These are phyloP conservation scores for Syncephalis fuscata DNA, from an alignment of 371 early-diverging fungal genomes.

Conservation along the genomic window DNA sequence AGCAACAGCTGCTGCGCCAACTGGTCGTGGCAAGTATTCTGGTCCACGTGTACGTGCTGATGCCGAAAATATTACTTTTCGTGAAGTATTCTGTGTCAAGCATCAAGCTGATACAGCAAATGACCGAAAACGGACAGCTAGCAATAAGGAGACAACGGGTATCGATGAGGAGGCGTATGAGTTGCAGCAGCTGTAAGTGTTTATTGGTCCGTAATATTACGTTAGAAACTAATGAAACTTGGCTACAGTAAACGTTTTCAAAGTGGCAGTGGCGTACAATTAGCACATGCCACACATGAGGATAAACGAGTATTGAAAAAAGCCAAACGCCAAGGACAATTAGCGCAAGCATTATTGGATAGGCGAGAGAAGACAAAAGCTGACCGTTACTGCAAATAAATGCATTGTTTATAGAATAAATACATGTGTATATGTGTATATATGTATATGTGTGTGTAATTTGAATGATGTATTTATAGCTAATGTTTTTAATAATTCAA, in stretches of 20 bases:
- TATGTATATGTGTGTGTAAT: no score
- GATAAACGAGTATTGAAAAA: slow-evolving; percentile 28
- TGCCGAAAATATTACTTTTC: slow-evolving; percentile 49
- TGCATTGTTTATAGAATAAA: neutral
- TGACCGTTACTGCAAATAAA: slow-evolving; percentile 70
- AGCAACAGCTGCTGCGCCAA: neutral
- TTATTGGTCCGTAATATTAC: neutral
- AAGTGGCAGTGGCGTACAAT: slow-evolving; percentile 43
- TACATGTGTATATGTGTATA: no score
- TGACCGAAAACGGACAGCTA: no score
- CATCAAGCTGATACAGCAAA: slow-evolving; percentile 30
- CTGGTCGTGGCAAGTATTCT: slow-evolving; percentile 18
- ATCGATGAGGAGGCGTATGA: no score
- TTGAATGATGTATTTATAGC: no score
- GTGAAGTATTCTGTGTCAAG: slow-evolving; percentile 49
- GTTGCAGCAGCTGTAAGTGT: no score
- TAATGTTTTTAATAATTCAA: no score
- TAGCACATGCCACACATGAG: slow-evolving; percentile 21
- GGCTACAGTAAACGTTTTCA: slow-evolving; percentile 36
- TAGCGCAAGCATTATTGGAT: slow-evolving; percentile 63
- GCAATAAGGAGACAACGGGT: no score
- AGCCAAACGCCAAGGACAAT: slow-evolving; percentile 52
- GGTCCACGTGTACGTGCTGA: slow-evolving; percentile 29
- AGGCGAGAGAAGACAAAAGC: slow-evolving; percentile 65
- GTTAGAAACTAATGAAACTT: neutral